Conservation (phyloP, 2,329 filamentous ascomycete species). For the Aureobasidium sp. region DNA sequence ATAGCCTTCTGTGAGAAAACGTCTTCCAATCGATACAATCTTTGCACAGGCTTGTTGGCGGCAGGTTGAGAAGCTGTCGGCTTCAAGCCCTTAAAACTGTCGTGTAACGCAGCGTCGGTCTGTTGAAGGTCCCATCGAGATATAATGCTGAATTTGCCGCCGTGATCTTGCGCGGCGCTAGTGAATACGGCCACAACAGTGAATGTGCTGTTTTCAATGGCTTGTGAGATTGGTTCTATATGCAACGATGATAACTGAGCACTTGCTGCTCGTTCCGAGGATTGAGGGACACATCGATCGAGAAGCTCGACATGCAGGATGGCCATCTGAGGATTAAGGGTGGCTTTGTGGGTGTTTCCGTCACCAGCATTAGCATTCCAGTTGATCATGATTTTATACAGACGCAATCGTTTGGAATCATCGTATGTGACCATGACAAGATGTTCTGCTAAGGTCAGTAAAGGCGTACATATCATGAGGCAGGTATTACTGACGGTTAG, state of each 20-base stretch:
- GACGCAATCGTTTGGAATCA: conserved; percentile 60
- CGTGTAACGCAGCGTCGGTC: conserved; percentile 23
- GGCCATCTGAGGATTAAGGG: conserved; percentile 3
- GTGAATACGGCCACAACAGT: conserved; percentile 69
- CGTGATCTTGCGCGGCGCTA: conserved; percentile 43
- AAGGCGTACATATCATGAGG: no score
- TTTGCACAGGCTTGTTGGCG: conserved; percentile 14
- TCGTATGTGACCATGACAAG: conserved; percentile 62
- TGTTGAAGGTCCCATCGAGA: conserved; percentile 74
- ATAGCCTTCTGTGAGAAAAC: conserved; percentile 62
- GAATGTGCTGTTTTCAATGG: conserved; percentile 2
- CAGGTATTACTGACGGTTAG: conserved; percentile 13
- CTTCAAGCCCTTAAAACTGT: conserved; percentile 30
- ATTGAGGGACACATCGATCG: conserved; percentile 1
- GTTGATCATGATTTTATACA: conserved; percentile 64
- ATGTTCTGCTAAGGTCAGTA: conserved; percentile 31
- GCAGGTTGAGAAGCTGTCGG: conserved; percentile 14
- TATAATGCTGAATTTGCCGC: conserved; percentile 52
- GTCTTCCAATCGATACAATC: conserved; percentile 58
- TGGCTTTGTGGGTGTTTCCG: neutral
- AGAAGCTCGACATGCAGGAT: conserved; percentile 10
- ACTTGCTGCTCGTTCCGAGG: conserved; percentile 36
- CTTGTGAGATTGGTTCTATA: neutral
- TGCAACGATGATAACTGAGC: conserved; percentile 56
- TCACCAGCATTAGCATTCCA: conserved; percentile 52